Evolutionary conservation across 176 grass and related monocot genomes (phyloP).

Genomic region (Carex kokanica): DNA sequence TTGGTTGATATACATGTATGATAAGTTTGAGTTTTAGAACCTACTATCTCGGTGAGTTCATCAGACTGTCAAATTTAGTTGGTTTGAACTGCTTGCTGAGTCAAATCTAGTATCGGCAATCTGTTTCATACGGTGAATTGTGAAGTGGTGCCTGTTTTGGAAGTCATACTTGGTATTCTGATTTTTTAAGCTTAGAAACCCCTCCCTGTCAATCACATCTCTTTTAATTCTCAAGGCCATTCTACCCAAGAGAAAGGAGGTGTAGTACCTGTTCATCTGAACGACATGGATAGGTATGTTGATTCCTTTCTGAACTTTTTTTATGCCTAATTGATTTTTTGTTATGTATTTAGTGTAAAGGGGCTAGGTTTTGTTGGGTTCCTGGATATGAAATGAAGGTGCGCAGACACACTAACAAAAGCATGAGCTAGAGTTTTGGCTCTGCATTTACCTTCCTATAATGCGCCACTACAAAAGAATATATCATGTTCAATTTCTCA

Average conservation of each 20-base stretch:
- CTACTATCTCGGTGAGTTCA: no score
- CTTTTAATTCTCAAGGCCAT: neutral
- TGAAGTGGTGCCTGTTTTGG: neutral
- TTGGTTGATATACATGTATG: slow-evolving; percentile 36
- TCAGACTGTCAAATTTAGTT: no score
- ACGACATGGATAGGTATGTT: slow-evolving; percentile 27
- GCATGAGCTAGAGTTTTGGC: neutral
- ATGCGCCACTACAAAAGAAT: neutral
- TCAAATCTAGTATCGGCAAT: neutral
- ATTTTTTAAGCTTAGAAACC: slow-evolving; percentile 1
- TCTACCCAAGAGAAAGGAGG: neutral
- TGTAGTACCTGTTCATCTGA: neutral
- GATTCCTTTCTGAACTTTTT: neutral
- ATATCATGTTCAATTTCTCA: neutral
- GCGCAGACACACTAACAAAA: neutral
- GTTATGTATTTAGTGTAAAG: neutral
- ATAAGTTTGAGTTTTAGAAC: no score
- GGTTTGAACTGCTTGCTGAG: neutral
- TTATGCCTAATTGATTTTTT: slow-evolving; percentile 1
- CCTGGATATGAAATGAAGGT: slow-evolving; percentile 6
- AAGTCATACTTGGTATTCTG: neutral
- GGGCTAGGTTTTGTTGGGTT: neutral
- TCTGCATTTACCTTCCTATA: neutral
- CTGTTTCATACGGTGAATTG: neutral
- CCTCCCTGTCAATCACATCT: neutral